These are phyloP conservation scores for Areca catechu DNA, from an alignment of 176 grass and related monocot genomes.

Conservation along the genomic window DNA sequence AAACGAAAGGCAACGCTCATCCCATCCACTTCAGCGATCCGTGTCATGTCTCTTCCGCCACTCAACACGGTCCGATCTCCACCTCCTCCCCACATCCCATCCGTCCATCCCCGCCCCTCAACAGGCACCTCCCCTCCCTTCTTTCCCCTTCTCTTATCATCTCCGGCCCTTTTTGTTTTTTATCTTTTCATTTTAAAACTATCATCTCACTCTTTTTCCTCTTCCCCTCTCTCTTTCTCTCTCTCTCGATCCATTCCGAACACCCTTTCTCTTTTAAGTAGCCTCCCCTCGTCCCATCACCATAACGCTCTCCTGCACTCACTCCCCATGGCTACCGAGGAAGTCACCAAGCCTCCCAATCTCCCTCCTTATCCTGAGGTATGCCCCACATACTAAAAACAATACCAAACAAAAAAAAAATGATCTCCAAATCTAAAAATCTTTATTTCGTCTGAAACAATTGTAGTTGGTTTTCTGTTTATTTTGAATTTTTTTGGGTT, in stretches of 20 bases:
- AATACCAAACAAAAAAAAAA: no score
- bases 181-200: no score
- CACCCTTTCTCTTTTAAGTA: background rate
- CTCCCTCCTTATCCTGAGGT: background rate
- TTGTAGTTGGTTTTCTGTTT: no score
- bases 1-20: background rate
- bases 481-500: background rate
- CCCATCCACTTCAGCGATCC: constrained; percentile 65
- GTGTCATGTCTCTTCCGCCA: constrained; percentile 13
- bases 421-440: no score
- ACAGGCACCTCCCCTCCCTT: background rate
- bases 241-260: background rate
- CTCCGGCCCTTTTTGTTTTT: background rate
- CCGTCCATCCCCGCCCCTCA: constrained; percentile 19
- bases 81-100: background rate
- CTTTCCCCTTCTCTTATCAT: background rate
- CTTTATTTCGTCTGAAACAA: no score
- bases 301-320: background rate
- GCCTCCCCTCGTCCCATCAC: background rate
- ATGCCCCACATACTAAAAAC: background rate
- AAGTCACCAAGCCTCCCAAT: background rate
- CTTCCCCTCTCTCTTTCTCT: background rate
- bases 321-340: no score
- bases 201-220: background rate
- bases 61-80: constrained; percentile 16